Base-by-base conservation (phyloP, 345 rosid species). In the Hibiscus tridactylites region DNA sequence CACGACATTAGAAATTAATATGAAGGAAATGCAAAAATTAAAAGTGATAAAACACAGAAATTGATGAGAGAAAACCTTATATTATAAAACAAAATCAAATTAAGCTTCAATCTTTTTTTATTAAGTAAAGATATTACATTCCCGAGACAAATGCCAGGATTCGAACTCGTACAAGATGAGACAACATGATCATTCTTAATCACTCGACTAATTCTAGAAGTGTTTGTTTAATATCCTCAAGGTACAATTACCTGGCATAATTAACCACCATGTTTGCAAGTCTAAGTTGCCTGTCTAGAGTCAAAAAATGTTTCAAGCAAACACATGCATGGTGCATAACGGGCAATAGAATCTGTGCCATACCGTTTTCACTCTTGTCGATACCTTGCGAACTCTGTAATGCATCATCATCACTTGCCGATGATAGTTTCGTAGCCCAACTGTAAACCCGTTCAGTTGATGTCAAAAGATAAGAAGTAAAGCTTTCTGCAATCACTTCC, bases 231-330 rank as follows among this genome's bases (percentile, higher is more conserved):
- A 58, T 58, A 58, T 58, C 62, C 16, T 26, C 6, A 24, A 13
- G 29, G 31, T 24, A 3, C 61, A 21, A 24, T 57, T 57, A 24
- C 15, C 31, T 24, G 12, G 15, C 62, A 58, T 58, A 24, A 9
- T 11, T 4, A 24, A 58, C 56, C 9, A 39, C 68, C 90, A 88
- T 82, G 80, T 83, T 79, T 29, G 92, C 86, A 73, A 93, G 92
- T 71, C 58, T 77, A 62, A 86, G 85, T 79, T 93, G 98, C 78
- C 81, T 91, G 77, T 88, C 96, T 42, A 87, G 75, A 42, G 94
- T 85, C 58, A 53, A 53, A 7, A 26, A 59, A 26, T 59, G 62
- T 59, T 59, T 59, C 35, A 59, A 28, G 11, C n/a, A 28, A 59
- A 59, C 62, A 26, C 62, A 59, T 11, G 62, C 35, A 59, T 26